A percentile compares a stretch with the other conserved stretches of the same genome.
Conservation (phyloP, 345 rosid genomes). For the Atalantia buxifolia region DNA sequence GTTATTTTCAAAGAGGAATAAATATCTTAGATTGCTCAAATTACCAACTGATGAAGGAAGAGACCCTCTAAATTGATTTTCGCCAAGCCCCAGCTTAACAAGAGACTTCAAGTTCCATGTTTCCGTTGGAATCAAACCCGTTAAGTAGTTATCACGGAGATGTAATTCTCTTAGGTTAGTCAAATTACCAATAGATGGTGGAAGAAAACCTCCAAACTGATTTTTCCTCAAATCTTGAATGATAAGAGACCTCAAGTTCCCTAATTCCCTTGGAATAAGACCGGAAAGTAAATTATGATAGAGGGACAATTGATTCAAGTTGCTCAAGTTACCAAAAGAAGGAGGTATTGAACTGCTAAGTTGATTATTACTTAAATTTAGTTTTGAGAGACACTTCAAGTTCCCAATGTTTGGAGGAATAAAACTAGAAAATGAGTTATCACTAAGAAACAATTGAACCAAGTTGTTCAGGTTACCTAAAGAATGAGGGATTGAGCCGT, state of each 20-base stretch:
- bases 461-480: not conserved
- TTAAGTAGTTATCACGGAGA: not conserved
- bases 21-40: too few relatives aligned
- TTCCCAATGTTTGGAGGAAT: not conserved
- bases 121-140: not conserved
- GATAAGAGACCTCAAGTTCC: not conserved
- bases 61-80: too few relatives aligned
- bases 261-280: constrained; percentile 12
- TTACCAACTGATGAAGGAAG: too few relatives aligned
- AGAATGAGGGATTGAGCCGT: not conserved
- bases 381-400: not conserved
- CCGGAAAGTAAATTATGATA: not conserved
- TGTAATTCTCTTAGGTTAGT: not conserved
- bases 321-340: too few relatives aligned
- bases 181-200: not conserved
- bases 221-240: not conserved
- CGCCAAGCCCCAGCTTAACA: too few relatives aligned
- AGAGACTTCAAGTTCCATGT: too few relatives aligned
- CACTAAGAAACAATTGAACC: not conserved
- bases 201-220: too few relatives aligned
- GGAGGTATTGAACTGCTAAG: too few relatives aligned
- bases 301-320: not conserved
- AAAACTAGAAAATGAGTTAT: not conserved
- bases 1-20: too few relatives aligned
- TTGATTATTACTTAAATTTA: not conserved